These are phyloP conservation scores for Naganishia sp. DNA, from an alignment of 1,284 basidiomycete species.

Conservation along the genomic window DNA sequence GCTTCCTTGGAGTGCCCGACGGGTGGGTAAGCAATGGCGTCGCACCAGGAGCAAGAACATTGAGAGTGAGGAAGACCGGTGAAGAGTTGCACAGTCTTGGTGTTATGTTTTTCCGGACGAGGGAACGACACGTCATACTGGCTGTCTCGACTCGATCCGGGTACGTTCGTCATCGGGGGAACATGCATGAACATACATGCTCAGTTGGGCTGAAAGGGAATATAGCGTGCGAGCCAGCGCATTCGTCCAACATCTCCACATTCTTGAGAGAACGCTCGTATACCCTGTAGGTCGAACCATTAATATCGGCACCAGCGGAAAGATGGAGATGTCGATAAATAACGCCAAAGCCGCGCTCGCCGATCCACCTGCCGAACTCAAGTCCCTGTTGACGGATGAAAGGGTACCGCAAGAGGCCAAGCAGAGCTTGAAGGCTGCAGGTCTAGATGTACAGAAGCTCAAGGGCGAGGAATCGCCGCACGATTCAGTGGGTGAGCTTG, in stretches of 20 bases:
- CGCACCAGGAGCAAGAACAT: not conserved
- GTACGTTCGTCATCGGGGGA: slow-evolving; percentile 9
- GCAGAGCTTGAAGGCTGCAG: slow-evolving; percentile 37
- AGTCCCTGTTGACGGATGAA: slow-evolving; percentile 42
- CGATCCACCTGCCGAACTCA: slow-evolving; percentile 45
- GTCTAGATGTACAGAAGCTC: slow-evolving; percentile 14
- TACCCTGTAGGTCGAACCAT: not conserved
- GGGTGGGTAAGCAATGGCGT: not conserved
- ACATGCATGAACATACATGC: not conserved
- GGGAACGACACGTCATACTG: slow-evolving; percentile 9
- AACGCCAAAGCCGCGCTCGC: slow-evolving; percentile 42
- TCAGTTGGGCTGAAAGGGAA: not conserved
- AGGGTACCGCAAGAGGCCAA: slow-evolving; percentile 43
- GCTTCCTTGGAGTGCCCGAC: not conserved
- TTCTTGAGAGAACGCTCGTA: not conserved
- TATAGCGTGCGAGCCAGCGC: not conserved
- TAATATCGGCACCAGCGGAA: not conserved
- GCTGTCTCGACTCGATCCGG: too few species aligned
- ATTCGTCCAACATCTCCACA: not conserved
- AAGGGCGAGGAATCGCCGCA: not conserved
- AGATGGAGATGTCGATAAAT: slow-evolving; percentile 48
- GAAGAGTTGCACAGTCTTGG: not conserved
- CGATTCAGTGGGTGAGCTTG: slow-evolving; percentile 26
- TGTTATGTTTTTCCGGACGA: not conserved
- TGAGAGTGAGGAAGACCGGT: not conserved